Percentiles rank a stretch among this genome's conserved stretches.
These are phyloP conservation scores for Penicillium brasilianum DNA, from an alignment of 2,329 filamentous ascomycete genomes.

Conservation along the genomic window DNA sequence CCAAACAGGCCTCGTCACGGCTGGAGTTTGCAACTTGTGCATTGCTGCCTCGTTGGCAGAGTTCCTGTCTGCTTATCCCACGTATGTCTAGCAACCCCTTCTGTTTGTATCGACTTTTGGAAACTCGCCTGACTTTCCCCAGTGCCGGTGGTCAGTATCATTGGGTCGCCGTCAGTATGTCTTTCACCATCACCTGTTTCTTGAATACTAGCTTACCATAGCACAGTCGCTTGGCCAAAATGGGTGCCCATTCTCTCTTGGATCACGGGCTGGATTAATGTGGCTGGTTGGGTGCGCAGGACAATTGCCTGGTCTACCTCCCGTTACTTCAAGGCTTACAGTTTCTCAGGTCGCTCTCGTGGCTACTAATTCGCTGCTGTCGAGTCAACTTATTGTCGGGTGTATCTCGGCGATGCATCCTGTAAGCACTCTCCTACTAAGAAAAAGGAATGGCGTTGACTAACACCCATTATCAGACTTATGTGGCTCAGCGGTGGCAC, in stretches of 20 bases:
- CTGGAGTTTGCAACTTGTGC: constrained; percentile 71
- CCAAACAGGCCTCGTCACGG: constrained; percentile 54
- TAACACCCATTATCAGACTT: constrained; percentile 40
- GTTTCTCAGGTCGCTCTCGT: constrained; percentile 57
- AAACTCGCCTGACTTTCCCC: not conserved
- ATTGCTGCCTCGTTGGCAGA: constrained; percentile 72
- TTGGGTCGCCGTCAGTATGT: constrained; percentile 64
- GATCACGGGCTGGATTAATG: constrained; percentile 72
- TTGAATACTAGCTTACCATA: constrained; percentile 5
- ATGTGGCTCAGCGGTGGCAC: constrained; percentile 66
- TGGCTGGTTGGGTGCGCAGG: constrained; percentile 66
- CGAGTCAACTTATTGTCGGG: constrained; percentile 69
- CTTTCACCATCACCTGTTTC: not conserved
- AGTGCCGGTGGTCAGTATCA: constrained; percentile 68
- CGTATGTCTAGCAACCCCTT: constrained; percentile 29
- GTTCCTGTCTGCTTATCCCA: constrained; percentile 68
- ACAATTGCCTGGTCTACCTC: not conserved
- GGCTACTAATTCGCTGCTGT: constrained; percentile 69
- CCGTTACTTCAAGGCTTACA: constrained; percentile 22
- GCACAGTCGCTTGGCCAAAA: constrained; percentile 59
- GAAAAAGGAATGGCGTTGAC: not conserved
- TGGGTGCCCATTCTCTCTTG: constrained; percentile 69
- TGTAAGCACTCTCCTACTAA: constrained; percentile 21
- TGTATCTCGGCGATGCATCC: constrained; percentile 66
- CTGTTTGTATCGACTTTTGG: not conserved